These are phyloP conservation scores for Mucor irregularis DNA, from an alignment of 371 early-diverging fungal genomes.

Conservation along the genomic window DNA sequence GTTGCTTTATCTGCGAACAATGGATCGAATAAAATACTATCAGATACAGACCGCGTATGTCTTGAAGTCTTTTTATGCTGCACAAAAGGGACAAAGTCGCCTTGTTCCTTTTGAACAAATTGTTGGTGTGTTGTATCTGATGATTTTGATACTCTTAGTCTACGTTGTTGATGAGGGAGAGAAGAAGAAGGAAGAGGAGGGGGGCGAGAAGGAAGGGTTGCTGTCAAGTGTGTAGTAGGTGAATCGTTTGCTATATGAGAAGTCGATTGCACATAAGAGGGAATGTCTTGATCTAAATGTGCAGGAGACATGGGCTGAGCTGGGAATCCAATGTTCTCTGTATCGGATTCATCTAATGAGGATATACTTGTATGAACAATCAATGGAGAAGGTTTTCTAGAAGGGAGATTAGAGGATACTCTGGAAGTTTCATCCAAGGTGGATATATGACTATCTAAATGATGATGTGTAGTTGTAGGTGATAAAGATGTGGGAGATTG, in stretches of 20 bases:
- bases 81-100: slow-evolving; percentile 20
- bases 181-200: not conserved
- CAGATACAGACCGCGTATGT: slow-evolving; percentile 28
- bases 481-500: not conserved
- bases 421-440: not conserved
- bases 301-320: not conserved
- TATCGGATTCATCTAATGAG: not conserved
- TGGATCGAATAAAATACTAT: slow-evolving; percentile 10
- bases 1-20: not conserved
- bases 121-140: slow-evolving; percentile 4
- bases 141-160: slow-evolving; percentile 4
- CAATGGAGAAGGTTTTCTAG: slow-evolving; percentile 3
- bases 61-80: slow-evolving; percentile 1
- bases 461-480: not conserved
- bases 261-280: slow-evolving; percentile 18
- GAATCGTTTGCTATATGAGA: too few species aligned
- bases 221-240: too few species aligned
- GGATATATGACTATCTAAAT: not conserved
- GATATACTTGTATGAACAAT: not conserved
- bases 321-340: not conserved
- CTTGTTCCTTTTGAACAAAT: not conserved
- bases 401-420: not conserved
- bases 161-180: not conserved
- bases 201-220: not conserved
- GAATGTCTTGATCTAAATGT: slow-evolving; percentile 27